Evolutionary conservation across 2,329 filamentous ascomycete genomes (phyloP), one percentile per base, ranked within the genome.

Genomic region (Fusarium brachygibbosum): DNA sequence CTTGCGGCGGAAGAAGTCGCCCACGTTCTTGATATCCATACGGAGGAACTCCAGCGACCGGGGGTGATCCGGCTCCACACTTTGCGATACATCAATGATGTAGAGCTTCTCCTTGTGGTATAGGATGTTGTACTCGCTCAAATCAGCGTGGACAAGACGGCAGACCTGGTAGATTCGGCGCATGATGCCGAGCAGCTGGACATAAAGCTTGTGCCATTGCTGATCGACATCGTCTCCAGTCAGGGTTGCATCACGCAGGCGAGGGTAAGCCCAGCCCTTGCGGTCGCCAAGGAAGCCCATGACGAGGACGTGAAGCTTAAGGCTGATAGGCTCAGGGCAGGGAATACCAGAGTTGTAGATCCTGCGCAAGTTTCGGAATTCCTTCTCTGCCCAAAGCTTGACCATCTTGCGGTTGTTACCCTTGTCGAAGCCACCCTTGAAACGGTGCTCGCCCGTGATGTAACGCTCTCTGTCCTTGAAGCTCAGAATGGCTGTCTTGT

Each of bases 401-500:
- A 99, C 95, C 95, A 98, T 98, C 72, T 95, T 94, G 49, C 94
- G 89, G 82, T 94, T 97, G 81, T 94, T 97, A 71, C 92, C 92
- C 84, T 98, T 98, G 82, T 95, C 96, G 78, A 95, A 96, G 50
- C 95, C 95, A 66, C 90, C 87, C 72, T 93, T 89, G 84, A 99
- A 99, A 25, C 96, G 87, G 81, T 94, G 94, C 81, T 99, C 96
- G 70, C 96, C 96, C 1, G 91, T 92, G 67, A 99, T 96, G 80
- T 99, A 99, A 75, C 94, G 91, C 81, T 98, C 94, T 61, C 96
- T 88, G 81, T 99, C 96, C 82, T 98, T 98, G 88, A 99, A 99
- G 25, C 97, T 94, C 32, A 99, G 84, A 69, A 99, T 99, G 56
- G 93, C 92, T 10, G 96, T 99, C 86, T 99, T 99, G 88, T 99